Percentiles rank a stretch among this genome's conserved stretches.
These are phyloP conservation scores for Quercus tomentella DNA, from an alignment of 331 rosid genomes.

Conservation along the genomic window DNA sequence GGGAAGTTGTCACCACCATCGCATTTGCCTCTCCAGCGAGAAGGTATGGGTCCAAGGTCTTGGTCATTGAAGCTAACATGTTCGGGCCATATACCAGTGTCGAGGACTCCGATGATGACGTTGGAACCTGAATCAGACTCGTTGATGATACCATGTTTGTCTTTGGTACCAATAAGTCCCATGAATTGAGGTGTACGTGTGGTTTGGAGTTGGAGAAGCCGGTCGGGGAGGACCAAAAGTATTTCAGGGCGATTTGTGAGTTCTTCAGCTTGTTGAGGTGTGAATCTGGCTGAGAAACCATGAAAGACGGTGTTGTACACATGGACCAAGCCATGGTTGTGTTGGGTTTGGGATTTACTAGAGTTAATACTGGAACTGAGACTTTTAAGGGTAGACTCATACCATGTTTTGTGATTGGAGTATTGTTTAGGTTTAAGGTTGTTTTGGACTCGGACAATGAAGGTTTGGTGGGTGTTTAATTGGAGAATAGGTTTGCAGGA, in stretches of 20 bases:
- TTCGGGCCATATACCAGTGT: not conserved
- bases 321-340: not conserved
- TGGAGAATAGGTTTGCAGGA: not conserved
- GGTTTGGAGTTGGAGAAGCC: not conserved
- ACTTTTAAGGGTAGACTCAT: not conserved
- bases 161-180: not conserved
- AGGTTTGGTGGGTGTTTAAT: not conserved
- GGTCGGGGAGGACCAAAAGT: not conserved
- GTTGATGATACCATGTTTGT: not conserved
- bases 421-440: conserved; percentile 8
- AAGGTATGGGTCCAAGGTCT: not conserved
- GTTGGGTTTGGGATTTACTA: not conserved
- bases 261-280: not conserved
- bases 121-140: not conserved
- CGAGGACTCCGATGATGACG: not conserved
- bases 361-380: not conserved
- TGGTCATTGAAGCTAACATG: not conserved
- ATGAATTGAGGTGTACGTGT: not conserved
- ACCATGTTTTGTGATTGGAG: conserved; percentile 7
- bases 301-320: not conserved
- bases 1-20: not conserved
- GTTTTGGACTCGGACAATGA: conserved; percentile 11
- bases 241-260: not conserved
- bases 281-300: not conserved
- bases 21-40: not conserved